phyloP scores from a whole-genome alignment of 192 early-diverging fungal species.

The Umbelopsis sp. region DNA sequence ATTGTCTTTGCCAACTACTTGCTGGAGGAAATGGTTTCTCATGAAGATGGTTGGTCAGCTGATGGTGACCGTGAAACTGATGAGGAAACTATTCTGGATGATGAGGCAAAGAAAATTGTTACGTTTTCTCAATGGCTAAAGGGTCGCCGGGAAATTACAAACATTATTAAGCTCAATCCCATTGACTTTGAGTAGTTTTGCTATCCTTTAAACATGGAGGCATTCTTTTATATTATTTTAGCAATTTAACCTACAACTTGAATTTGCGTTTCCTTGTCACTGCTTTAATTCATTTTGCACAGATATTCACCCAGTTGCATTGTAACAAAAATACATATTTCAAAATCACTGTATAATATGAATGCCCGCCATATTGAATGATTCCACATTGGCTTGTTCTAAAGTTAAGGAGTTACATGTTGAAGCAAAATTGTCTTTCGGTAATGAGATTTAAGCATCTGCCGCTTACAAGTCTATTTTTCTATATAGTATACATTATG shows the following conservation, averaged over 20 bases:
- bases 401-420: background rate
- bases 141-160: conserved; percentile 58
- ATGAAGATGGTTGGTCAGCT: background rate
- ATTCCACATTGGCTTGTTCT: background rate
- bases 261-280: background rate
- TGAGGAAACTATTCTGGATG: conserved; percentile 23
- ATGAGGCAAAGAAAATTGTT: conserved; percentile 30
- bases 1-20: conserved; percentile 69
- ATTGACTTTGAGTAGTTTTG: conserved; percentile 26
- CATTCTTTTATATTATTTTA: no score
- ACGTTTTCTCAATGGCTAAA: conserved; percentile 57
- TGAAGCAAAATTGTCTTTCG: no score
- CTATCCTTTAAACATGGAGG: background rate
- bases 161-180: conserved; percentile 43
- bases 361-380: no score
- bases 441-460: no score
- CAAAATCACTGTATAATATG: no score
- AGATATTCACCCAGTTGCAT: background rate
- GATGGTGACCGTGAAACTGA: background rate
- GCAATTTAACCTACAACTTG: background rate
- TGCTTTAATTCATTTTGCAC: background rate
- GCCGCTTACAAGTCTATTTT: no score
- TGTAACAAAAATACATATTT: background rate
- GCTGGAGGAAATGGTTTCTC: conserved; percentile 46
- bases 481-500: no score